Evolutionary conservation across 2,329 filamentous ascomycete species (phyloP).

Genomic region (Xenosphaeropsis pyriputrescens): DNA sequence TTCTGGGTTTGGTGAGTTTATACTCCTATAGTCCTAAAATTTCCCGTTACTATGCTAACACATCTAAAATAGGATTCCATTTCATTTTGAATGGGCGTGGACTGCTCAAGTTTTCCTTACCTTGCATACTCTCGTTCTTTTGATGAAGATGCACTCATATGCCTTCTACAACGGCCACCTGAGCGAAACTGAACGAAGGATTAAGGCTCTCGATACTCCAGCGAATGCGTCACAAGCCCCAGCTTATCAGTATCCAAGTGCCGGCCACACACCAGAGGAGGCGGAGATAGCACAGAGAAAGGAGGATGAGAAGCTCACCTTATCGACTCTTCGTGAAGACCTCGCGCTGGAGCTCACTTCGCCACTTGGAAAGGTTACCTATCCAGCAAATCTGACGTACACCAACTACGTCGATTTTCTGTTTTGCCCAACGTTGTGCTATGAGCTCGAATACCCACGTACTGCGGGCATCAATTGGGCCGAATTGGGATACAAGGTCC

Average conservation of each 20-base stretch:
- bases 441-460: slow-evolving; percentile 91
- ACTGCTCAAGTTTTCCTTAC: slow-evolving; percentile 92
- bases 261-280: slow-evolving; percentile 7
- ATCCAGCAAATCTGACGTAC: slow-evolving; percentile 75
- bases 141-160: slow-evolving; percentile 99
- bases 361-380: slow-evolving; percentile 77
- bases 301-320: slow-evolving; percentile 25
- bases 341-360: slow-evolving; percentile 85
- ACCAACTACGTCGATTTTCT: slow-evolving; percentile 76
- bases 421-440: slow-evolving; percentile 89
- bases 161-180: slow-evolving; percentile 97
- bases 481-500: slow-evolving; percentile 68
- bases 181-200: slow-evolving; percentile 68
- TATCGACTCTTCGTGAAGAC: slow-evolving; percentile 66
- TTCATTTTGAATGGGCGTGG: slow-evolving; percentile 84
- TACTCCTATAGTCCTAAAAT: neutral
- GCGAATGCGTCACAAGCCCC: slow-evolving; percentile 52
- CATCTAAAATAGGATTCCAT: slow-evolving; percentile 45
- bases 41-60: slow-evolving; percentile 8
- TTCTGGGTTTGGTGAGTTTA: slow-evolving; percentile 57
- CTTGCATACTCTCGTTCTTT: slow-evolving; percentile 74
- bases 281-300: slow-evolving; percentile 15
- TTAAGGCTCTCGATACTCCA: slow-evolving; percentile 67
- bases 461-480: slow-evolving; percentile 61
- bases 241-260: slow-evolving; percentile 59